phyloP scores from a whole-genome alignment of 345 rosid genomes.

The Chamaenerion angustifolium region DNA sequence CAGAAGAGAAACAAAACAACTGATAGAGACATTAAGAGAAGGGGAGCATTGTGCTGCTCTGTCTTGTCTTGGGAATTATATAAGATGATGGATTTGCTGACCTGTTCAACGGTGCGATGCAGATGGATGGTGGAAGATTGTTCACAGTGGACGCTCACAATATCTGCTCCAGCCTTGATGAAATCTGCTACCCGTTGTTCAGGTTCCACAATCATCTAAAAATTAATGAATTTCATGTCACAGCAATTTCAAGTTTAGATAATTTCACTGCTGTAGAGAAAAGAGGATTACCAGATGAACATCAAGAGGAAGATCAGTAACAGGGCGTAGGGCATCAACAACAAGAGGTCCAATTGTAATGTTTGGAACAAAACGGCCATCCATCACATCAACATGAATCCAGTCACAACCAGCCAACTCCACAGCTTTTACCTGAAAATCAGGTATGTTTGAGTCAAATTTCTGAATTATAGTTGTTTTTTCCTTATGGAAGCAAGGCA shows the following conservation, averaged over 20 bases:
- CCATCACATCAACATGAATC: slow-evolving; percentile 99
- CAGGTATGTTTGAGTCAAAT: too few relatives aligned
- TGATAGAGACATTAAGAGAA: neutral
- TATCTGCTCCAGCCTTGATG: slow-evolving; percentile 98
- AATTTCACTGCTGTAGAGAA: slow-evolving; percentile 4
- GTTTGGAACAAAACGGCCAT: slow-evolving; percentile 96
- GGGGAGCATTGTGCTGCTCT: neutral
- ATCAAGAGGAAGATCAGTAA: slow-evolving; percentile 90
- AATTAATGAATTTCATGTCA: slow-evolving; percentile 7
- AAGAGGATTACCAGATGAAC: slow-evolving; percentile 66
- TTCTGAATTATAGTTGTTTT: too few relatives aligned
- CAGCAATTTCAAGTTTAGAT: slow-evolving; percentile 2
- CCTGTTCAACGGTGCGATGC: slow-evolving; percentile 81
- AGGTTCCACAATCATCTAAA: slow-evolving; percentile 96
- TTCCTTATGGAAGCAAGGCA: too few relatives aligned
- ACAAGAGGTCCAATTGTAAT: slow-evolving; percentile 94
- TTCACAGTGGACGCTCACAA: slow-evolving; percentile 94
- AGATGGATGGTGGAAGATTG: slow-evolving; percentile 89
- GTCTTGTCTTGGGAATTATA: neutral
- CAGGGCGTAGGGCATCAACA: slow-evolving; percentile 89
- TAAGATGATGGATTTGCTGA: slow-evolving; percentile 13
- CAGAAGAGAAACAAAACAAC: neutral
- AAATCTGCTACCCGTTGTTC: slow-evolving; percentile 89
- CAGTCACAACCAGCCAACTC: slow-evolving; percentile 90
- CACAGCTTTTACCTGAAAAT: slow-evolving; percentile 70